These are phyloP conservation scores for Pascua sp. DNA, from an alignment of 1,284 basidiomycete genomes.

Conservation along the genomic window DNA sequence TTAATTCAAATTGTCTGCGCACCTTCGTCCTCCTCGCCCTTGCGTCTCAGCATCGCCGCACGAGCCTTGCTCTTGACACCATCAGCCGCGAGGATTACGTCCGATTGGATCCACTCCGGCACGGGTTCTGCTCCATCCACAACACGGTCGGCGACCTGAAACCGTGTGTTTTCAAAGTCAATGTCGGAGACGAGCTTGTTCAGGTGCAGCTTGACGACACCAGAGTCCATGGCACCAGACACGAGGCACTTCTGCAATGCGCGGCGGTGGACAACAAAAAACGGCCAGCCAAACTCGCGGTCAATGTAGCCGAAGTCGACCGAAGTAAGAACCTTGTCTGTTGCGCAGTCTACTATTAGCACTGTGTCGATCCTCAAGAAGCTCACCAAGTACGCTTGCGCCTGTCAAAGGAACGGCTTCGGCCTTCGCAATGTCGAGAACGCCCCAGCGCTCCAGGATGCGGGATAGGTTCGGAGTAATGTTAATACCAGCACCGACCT, in stretches of 20 bases:
- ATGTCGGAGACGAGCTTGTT: no score
- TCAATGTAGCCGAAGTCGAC: constrained; percentile 17
- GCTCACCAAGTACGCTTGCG: constrained; percentile 33
- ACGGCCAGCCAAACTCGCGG: no score
- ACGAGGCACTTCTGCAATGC: no score
- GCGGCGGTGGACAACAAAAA: no score
- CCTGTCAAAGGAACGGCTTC: constrained; percentile 36
- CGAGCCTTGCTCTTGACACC: constrained; percentile 44
- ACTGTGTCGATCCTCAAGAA: constrained; percentile 4
- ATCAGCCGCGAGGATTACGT: constrained; percentile 41
- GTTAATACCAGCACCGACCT: constrained; percentile 45
- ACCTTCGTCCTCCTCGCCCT: constrained; percentile 34
- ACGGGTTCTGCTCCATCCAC: no score
- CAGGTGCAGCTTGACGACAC: no score
- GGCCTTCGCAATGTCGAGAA: constrained; percentile 25
- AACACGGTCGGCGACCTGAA: no score
- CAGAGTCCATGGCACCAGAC: no score
- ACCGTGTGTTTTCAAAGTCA: no score
- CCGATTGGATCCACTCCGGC: no score
- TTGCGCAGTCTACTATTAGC: constrained; percentile 25
- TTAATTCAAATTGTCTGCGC: neutral
- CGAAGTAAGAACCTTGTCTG: constrained; percentile 32
- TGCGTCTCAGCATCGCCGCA: constrained; percentile 31
- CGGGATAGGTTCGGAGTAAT: constrained; percentile 38
- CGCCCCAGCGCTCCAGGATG: constrained; percentile 30